These are phyloP conservation scores for Kondoa subrosea DNA, from an alignment of 768 basidiomycete genomes.

Conservation along the genomic window DNA sequence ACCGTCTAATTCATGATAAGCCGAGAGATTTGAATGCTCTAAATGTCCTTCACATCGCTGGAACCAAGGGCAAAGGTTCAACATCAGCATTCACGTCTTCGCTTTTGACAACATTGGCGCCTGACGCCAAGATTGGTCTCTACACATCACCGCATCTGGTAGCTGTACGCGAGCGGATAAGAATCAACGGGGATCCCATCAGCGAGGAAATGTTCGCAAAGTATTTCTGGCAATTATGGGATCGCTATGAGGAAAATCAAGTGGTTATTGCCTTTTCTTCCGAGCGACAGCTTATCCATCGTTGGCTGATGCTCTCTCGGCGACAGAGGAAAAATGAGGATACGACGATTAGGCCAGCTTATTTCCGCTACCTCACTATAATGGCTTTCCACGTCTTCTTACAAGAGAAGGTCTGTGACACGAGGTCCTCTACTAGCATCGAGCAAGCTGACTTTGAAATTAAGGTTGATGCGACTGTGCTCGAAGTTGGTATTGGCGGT, in stretches of 20 bases:
- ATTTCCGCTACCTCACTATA: constrained; percentile 84
- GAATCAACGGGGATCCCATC: constrained; percentile 75
- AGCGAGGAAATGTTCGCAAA: constrained; percentile 73
- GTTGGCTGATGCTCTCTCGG: background rate
- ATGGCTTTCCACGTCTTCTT: constrained; percentile 82
- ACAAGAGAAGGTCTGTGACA: constrained; percentile 42
- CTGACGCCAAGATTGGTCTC: constrained; percentile 68
- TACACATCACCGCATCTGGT: constrained; percentile 95
- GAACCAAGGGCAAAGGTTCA: constrained; percentile 96
- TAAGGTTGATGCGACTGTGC: constrained; percentile 66
- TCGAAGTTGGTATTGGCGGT: constrained; percentile 95
- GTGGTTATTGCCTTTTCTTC: constrained; percentile 37
- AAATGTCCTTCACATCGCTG: constrained; percentile 90
- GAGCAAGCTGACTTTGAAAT: background rate
- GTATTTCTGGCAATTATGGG: constrained; percentile 95
- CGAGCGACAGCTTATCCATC: background rate
- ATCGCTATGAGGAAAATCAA: constrained; percentile 49
- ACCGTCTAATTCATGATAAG: constrained; percentile 35
- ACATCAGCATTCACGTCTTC: constrained; percentile 85
- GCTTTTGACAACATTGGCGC: constrained; percentile 56
- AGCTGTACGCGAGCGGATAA: constrained; percentile 84
- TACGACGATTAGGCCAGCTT: constrained; percentile 62
- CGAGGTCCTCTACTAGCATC: background rate
- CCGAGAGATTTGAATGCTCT: constrained; percentile 64
- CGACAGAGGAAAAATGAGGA: constrained; percentile 39